Conservation (phyloP, 2,329 filamentous ascomycete genomes). For the Paradendryphiella salina region DNA sequence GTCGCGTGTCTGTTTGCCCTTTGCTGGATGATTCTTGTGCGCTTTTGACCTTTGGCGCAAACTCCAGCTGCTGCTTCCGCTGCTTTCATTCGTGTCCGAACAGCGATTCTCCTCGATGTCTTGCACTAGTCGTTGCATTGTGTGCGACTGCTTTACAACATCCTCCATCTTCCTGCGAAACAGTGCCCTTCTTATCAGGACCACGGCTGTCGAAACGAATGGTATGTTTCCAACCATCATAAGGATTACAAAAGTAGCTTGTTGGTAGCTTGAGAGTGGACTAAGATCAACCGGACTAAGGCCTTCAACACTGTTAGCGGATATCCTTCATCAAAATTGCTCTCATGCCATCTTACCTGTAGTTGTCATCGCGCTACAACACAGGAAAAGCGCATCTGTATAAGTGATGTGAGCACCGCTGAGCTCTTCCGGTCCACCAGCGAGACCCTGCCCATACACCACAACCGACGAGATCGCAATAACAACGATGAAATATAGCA, state of each 20-base stretch:
- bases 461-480: constrained; percentile 35
- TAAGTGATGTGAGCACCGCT: constrained; percentile 26
- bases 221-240: constrained; percentile 39
- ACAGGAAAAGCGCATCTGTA: constrained; percentile 35
- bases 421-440: constrained; percentile 26
- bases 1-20: constrained; percentile 2
- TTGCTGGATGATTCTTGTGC: background rate
- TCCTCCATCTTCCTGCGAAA: constrained; percentile 37
- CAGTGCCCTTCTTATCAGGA: constrained; percentile 29
- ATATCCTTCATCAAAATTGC: background rate
- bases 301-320: constrained; percentile 15
- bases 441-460: constrained; percentile 35
- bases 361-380: constrained; percentile 39
- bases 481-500: constrained; percentile 37
- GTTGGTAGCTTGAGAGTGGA: constrained; percentile 32
- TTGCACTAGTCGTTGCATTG: constrained; percentile 28
- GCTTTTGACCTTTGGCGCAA: constrained; percentile 5
- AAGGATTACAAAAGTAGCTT: constrained; percentile 32
- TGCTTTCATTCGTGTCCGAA: constrained; percentile 3
- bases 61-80: constrained; percentile 9
- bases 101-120: constrained; percentile 30
- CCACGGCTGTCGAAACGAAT: constrained; percentile 36
- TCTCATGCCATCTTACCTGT: constrained; percentile 18
- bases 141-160: constrained; percentile 32
- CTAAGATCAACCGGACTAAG: constrained; percentile 35